Evolutionary conservation across 2,329 filamentous ascomycete genomes (phyloP).

Genomic region (Colletotrichum horii): DNA sequence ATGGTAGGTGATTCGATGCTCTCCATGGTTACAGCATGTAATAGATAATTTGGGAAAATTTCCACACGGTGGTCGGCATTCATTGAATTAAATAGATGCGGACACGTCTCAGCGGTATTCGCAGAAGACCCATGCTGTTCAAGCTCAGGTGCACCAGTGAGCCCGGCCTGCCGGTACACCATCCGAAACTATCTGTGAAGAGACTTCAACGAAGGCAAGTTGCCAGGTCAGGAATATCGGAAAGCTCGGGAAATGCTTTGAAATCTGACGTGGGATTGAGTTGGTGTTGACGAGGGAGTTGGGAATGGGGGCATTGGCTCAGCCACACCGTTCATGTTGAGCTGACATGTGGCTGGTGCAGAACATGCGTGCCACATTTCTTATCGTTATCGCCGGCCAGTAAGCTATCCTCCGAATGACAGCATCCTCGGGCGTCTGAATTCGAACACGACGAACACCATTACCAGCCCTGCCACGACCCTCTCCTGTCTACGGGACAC

Average conservation of each 20-base stretch:
- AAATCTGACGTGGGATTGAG: background rate
- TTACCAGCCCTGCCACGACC: too few relatives aligned
- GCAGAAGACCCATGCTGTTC: background rate
- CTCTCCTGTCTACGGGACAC: background rate
- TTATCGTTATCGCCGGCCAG: conserved; percentile 16
- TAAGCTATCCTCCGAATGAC: background rate
- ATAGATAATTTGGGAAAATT: too few relatives aligned
- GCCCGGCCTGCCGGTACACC: background rate
- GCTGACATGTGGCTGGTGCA: background rate
- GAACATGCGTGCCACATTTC: background rate
- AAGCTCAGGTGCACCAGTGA: background rate
- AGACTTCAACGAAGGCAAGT: background rate
- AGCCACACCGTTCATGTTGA: background rate
- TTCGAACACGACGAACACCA: background rate
- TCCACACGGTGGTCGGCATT: too few relatives aligned
- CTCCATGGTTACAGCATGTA: too few relatives aligned
- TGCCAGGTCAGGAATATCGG: background rate
- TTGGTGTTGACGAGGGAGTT: background rate
- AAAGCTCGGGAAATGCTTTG: background rate
- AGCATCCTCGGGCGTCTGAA: background rate
- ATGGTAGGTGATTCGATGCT: background rate
- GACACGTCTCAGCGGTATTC: too few relatives aligned
- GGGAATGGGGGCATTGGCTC: background rate
- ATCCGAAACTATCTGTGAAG: background rate
- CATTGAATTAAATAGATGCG: too few relatives aligned